Evolutionary conservation across 441 rosid genomes (phyloP).

Genomic region (Francoa sonchifolia): DNA sequence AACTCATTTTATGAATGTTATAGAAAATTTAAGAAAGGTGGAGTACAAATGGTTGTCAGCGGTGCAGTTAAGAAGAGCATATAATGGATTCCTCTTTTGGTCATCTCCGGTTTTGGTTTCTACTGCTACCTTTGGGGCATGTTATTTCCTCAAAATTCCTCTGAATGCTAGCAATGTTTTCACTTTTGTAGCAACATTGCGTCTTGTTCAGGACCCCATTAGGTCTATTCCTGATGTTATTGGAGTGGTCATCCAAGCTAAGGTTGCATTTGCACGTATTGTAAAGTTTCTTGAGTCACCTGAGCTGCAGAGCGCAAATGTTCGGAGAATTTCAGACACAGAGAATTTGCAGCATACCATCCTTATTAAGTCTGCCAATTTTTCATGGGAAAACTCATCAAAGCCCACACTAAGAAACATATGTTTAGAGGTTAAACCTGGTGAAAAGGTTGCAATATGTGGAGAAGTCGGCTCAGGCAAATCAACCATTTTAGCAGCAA

Average conservation of each 20-base stretch:
- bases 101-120: conserved; percentile 83
- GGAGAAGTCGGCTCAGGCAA: conserved; percentile 99
- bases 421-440: conserved; percentile 40
- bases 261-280: conserved; percentile 72
- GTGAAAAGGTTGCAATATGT: conserved; percentile 79
- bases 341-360: conserved; percentile 30
- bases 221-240: conserved; percentile 81
- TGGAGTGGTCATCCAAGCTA: conserved; percentile 80
- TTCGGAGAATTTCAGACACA: too few relatives aligned
- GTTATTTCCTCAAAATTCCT: conserved; percentile 67
- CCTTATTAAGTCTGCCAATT: conserved; percentile 36
- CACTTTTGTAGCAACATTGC: conserved; percentile 78
- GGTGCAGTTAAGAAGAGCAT: conserved; percentile 57
- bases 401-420: conserved; percentile 57
- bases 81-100: conserved; percentile 62
- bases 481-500: conserved; percentile 78
- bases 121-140: conserved; percentile 75
- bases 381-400: conserved; percentile 60
- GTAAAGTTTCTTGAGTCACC: conserved; percentile 77
- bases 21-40: conserved; percentile 48
- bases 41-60: conserved; percentile 71
- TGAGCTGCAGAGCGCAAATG: conserved; percentile 48
- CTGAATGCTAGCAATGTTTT: conserved; percentile 78
- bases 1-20: conserved; percentile 58
- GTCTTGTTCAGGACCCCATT: conserved; percentile 84